A percentile compares a stretch with the other conserved stretches of the same genome.
Conservation (phyloP, 306 rosid genomes). For the Quercus rubra region DNA sequence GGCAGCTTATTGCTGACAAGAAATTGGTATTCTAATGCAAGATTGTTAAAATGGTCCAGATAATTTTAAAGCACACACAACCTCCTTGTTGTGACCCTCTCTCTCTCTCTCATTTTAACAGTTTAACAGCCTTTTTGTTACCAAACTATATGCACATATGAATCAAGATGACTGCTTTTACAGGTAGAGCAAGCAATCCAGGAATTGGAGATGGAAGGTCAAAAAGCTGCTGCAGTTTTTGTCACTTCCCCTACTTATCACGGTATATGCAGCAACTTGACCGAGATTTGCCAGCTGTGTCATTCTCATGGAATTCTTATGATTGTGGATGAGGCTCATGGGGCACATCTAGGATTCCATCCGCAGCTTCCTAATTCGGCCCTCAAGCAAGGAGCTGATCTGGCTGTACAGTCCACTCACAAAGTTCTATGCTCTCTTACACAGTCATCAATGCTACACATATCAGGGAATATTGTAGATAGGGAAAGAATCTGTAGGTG, state of each 20-base stretch:
- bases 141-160: not conserved
- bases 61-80: too few species aligned
- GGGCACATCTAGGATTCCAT: slow-evolving; percentile 87
- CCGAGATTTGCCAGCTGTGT: slow-evolving; percentile 59
- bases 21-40: not conserved
- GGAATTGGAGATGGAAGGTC: slow-evolving; percentile 57
- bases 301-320: slow-evolving; percentile 70
- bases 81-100: not conserved
- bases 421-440: slow-evolving; percentile 84
- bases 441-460: slow-evolving; percentile 86
- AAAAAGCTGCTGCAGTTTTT: slow-evolving; percentile 66
- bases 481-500: slow-evolving; percentile 61
- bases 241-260: slow-evolving; percentile 86
- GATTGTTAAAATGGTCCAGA: not conserved
- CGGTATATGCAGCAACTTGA: slow-evolving; percentile 72
- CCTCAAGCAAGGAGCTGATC: slow-evolving; percentile 75
- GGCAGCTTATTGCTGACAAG: not conserved
- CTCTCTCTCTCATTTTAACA: not conserved
- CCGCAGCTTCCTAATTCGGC: slow-evolving; percentile 67
- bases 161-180: slow-evolving; percentile 6
- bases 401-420: slow-evolving; percentile 71
- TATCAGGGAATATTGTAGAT: slow-evolving; percentile 59
- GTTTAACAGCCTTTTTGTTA: not conserved
- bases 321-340: slow-evolving; percentile 93
- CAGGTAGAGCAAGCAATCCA: slow-evolving; percentile 69